phyloP scores from a whole-genome alignment of 768 basidiomycete species.

The Trametopsis cervina region DNA sequence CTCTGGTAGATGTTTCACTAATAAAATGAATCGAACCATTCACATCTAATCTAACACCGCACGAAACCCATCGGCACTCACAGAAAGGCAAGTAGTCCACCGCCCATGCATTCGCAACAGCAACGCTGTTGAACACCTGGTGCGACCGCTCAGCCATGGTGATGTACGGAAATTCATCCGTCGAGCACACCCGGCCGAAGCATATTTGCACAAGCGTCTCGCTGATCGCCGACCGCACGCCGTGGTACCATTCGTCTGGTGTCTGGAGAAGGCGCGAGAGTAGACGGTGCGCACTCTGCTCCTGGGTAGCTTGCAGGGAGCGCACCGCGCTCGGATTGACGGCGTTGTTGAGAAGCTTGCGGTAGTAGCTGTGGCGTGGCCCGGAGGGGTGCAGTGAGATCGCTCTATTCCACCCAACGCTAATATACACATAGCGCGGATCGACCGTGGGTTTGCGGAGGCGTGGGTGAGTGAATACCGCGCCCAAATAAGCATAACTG shows the following conservation, averaged over 20 bases:
- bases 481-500: too few relatives aligned
- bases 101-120: constrained; percentile 35
- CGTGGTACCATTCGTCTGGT: constrained; percentile 28
- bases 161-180: too few relatives aligned
- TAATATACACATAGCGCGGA: too few relatives aligned
- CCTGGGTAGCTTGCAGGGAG: constrained; percentile 49
- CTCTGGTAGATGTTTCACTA: constrained; percentile 48
- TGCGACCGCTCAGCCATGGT: constrained; percentile 40
- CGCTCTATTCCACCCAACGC: constrained; percentile 66
- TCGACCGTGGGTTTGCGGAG: too few relatives aligned
- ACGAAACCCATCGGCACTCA: too few relatives aligned
- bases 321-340: constrained; percentile 55
- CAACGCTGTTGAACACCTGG: constrained; percentile 36
- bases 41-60: too few relatives aligned
- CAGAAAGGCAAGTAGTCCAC: constrained; percentile 32
- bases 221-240: constrained; percentile 30
- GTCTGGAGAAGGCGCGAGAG: constrained; percentile 45
- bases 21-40: constrained; percentile 18
- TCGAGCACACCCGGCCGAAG: too few relatives aligned
- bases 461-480: too few relatives aligned
- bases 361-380: constrained; percentile 62
- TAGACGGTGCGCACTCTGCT: constrained; percentile 49
- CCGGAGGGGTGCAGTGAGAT: too few relatives aligned
- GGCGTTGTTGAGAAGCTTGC: constrained; percentile 51
- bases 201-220: too few relatives aligned